phyloP scores from a whole-genome alignment of 2,329 filamentous ascomycete genomes.

The Geosmithia morbida region DNA sequence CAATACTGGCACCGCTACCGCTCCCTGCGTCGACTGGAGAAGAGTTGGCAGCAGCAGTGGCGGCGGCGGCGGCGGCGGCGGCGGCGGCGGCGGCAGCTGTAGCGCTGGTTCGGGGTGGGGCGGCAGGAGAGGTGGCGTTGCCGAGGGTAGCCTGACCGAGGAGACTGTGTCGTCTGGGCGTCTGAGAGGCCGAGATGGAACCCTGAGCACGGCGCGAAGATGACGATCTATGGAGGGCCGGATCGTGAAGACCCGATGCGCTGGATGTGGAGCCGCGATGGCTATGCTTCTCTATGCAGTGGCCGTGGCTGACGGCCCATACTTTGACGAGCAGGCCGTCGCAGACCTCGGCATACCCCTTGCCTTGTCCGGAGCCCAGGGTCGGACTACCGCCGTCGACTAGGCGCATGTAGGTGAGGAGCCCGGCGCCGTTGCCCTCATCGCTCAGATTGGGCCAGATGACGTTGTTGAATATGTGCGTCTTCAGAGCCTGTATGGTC shows the following conservation, averaged over 20 bases:
- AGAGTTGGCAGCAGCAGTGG: neutral
- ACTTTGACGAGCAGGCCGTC: slow-evolving; percentile 82
- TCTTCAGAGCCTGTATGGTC: slow-evolving; percentile 86
- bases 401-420: slow-evolving; percentile 80
- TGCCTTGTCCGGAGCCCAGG: slow-evolving; percentile 63
- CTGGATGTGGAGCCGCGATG: slow-evolving; percentile 44
- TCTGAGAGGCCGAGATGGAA: neutral
- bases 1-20: neutral
- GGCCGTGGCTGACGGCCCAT: slow-evolving; percentile 78
- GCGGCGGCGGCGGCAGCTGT: neutral
- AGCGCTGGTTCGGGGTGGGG: neutral
- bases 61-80: too few relatives aligned
- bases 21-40: neutral
- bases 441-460: slow-evolving; percentile 97
- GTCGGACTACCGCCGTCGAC: slow-evolving; percentile 80
- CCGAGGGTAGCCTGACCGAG: slow-evolving; percentile 14
- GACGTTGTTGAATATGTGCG: slow-evolving; percentile 91
- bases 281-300: slow-evolving; percentile 62
- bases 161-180: slow-evolving; percentile 11
- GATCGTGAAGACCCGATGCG: slow-evolving; percentile 22
- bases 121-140: neutral
- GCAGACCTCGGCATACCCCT: slow-evolving; percentile 77
- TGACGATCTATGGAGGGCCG: neutral
- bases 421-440: slow-evolving; percentile 84
- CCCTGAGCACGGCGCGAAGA: neutral